phyloP scores from a whole-genome alignment of 2,329 filamentous ascomycete genomes.

The Aspergillus quadricinctus region DNA sequence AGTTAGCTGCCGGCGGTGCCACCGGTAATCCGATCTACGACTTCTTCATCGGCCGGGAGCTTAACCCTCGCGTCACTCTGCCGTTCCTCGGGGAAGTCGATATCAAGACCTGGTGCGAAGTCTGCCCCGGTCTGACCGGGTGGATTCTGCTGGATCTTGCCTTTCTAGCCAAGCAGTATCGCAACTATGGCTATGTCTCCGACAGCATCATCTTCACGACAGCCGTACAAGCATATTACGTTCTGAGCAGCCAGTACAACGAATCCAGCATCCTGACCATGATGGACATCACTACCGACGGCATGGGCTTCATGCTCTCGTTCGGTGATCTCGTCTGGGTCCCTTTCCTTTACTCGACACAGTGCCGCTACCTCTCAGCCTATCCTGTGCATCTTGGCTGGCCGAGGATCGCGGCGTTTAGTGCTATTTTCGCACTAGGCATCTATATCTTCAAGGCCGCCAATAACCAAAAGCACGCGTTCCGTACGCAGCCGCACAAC shows the following conservation, averaged over 20 bases:
- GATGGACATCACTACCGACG: slow-evolving; percentile 85
- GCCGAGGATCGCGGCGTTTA: slow-evolving; percentile 57
- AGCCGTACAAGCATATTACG: slow-evolving; percentile 70
- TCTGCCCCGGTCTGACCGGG: slow-evolving; percentile 79
- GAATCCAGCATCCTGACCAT: slow-evolving; percentile 82
- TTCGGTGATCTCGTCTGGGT: slow-evolving; percentile 91
- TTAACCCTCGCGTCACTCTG: slow-evolving; percentile 71
- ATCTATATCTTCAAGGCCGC: slow-evolving; percentile 82
- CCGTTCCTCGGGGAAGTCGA: slow-evolving; percentile 62
- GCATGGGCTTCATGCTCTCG: slow-evolving; percentile 86
- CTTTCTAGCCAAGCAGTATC: slow-evolving; percentile 80
- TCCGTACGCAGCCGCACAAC: slow-evolving; percentile 80
- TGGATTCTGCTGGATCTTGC: slow-evolving; percentile 80
- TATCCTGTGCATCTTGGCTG: slow-evolving; percentile 72
- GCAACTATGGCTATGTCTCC: slow-evolving; percentile 71
- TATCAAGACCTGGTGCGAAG: slow-evolving; percentile 80
- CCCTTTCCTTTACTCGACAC: slow-evolving; percentile 78
- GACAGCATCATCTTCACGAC: slow-evolving; percentile 78
- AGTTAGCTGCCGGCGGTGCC: slow-evolving; percentile 73
- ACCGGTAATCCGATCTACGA: slow-evolving; percentile 83
- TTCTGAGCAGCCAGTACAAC: slow-evolving; percentile 76
- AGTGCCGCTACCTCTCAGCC: slow-evolving; percentile 74
- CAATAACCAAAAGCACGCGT: slow-evolving; percentile 87
- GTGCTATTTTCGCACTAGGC: slow-evolving; percentile 63
- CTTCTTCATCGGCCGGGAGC: slow-evolving; percentile 89